phyloP scores from a whole-genome alignment of 352 stramenopile genomes.

The Globisporangium ultimum region DNA sequence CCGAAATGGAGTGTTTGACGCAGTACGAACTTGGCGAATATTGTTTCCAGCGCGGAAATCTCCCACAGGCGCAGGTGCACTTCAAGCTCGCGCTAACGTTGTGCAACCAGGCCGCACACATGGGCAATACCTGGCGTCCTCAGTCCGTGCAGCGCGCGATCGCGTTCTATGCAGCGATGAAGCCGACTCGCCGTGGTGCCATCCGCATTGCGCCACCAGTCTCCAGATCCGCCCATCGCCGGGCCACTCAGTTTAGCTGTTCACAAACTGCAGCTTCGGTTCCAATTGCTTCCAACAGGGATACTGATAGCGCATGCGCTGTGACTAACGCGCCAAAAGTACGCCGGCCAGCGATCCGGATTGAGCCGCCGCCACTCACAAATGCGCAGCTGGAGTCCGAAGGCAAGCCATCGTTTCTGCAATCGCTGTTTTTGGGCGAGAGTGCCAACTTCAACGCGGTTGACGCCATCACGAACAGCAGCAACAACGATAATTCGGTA shows the following conservation, averaged over 20 bases:
- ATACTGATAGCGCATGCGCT: too few species aligned
- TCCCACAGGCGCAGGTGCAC: constrained; percentile 31
- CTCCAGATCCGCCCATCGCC: neutral
- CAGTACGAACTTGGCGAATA: constrained; percentile 51
- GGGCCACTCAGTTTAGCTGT: neutral
- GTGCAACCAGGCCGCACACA: constrained; percentile 46
- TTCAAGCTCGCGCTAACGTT: constrained; percentile 37
- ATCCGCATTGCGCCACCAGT: constrained; percentile 14
- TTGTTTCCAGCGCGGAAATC: constrained; percentile 30
- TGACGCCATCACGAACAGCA: neutral
- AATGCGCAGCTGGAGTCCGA: neutral
- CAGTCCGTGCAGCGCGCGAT: constrained; percentile 51
- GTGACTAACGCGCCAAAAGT: constrained; percentile 3
- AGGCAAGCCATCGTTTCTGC: constrained; percentile 5
- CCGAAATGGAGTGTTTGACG: constrained; percentile 40
- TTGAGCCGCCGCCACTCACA: constrained; percentile 6
- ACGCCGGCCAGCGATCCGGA: constrained; percentile 15
- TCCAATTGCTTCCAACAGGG: neutral
- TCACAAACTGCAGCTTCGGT: neutral
- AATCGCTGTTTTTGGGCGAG: constrained; percentile 7
- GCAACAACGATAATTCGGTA: neutral
- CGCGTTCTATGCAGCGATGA: constrained; percentile 45
- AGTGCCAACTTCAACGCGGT: neutral
- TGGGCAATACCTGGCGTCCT: constrained; percentile 26
- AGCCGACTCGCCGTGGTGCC: constrained; percentile 22